Conservation (phyloP, 2,329 filamentous ascomycete genomes). For the Cladosporium sp. region DNA sequence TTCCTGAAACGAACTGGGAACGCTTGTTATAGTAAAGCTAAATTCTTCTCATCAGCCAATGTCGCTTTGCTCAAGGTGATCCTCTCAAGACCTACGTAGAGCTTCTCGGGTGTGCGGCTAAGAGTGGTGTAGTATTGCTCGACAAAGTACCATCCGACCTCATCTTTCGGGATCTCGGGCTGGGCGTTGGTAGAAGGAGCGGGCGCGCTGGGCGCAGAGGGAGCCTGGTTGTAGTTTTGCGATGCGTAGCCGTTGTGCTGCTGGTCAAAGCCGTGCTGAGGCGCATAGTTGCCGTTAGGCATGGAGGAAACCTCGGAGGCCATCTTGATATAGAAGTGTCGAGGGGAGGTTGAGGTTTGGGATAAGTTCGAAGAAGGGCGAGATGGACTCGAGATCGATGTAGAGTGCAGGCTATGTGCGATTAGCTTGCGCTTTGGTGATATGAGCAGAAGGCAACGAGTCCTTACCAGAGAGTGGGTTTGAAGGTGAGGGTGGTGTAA, state of each 20-base stretch:
- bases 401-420: not conserved
- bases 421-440: not conserved
- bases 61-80: not conserved
- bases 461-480: not conserved
- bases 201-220: conserved; percentile 23
- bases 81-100: conserved; percentile 55
- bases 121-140: conserved; percentile 99
- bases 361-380: not conserved
- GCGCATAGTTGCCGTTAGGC: conserved; percentile 48
- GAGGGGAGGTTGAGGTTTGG: not conserved
- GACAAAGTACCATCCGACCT: conserved; percentile 99
- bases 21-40: conserved; percentile 91
- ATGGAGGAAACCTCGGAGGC: conserved; percentile 36
- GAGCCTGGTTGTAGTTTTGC: conserved; percentile 20
- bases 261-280: conserved; percentile 38
- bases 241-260: conserved; percentile 26
- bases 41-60: not conserved
- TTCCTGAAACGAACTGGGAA: conserved; percentile 90
- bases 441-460: not conserved
- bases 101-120: conserved; percentile 89
- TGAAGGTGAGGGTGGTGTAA: not conserved
- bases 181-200: conserved; percentile 16
- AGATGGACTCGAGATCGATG: not conserved
- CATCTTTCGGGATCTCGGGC: conserved; percentile 67
- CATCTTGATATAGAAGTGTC: conserved; percentile 27